Evolutionary conservation across 257 asterid genomes (phyloP).

Genomic region (Ilex aquifolium): DNA sequence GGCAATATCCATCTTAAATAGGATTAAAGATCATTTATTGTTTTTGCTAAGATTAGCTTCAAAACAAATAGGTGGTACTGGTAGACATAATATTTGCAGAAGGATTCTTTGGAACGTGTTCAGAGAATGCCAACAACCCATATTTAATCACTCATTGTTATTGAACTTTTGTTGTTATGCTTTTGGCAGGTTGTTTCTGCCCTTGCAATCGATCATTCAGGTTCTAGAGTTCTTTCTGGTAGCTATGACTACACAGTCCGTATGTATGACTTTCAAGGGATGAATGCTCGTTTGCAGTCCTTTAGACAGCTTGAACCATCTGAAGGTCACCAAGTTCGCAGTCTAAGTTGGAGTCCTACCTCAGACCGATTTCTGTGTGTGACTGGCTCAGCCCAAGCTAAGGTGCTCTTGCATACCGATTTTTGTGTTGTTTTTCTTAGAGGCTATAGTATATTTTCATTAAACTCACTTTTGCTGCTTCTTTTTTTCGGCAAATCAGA

Average conservation of each 20-base stretch:
- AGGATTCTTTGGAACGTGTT: too few species aligned
- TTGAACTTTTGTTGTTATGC: background rate
- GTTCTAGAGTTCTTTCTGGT: conserved; percentile 91
- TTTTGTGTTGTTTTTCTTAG: conserved; percentile 10
- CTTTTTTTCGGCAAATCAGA: conserved; percentile 38
- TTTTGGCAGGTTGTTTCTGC: conserved; percentile 77
- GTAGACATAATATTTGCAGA: too few species aligned
- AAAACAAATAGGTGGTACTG: too few species aligned
- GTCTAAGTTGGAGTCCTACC: conserved; percentile 98
- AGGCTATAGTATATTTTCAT: conserved; percentile 6
- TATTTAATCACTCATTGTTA: too few species aligned
- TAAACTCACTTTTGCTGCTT: conserved; percentile 8
- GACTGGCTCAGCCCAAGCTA: conserved; percentile 98
- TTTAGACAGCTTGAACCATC: conserved; percentile 92
- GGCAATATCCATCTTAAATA: too few species aligned
- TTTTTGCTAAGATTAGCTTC: too few species aligned
- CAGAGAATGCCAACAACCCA: too few species aligned
- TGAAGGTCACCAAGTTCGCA: conserved; percentile 98
- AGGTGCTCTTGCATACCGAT: conserved; percentile 38
- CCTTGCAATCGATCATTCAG: conserved; percentile 87
- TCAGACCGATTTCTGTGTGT: conserved; percentile 88
- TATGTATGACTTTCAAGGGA: conserved; percentile 97
- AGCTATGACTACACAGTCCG: conserved; percentile 89
- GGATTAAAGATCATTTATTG: too few species aligned
- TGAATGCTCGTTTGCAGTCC: conserved; percentile 92